These are phyloP conservation scores for Diaporthe destruens DNA, from an alignment of 2,329 filamentous ascomycete genomes.

Conservation along the genomic window DNA sequence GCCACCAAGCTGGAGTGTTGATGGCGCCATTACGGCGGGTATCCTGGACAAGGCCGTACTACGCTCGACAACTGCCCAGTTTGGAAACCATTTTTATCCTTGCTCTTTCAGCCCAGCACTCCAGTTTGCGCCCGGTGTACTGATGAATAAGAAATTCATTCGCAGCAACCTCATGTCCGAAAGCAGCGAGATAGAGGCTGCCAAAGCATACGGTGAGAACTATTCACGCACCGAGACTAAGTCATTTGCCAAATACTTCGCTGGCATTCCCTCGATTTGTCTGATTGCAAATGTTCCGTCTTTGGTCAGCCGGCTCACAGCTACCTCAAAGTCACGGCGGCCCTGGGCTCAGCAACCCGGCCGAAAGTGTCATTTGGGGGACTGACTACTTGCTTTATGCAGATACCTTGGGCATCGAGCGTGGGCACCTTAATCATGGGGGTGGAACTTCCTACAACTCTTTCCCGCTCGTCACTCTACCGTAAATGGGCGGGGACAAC, in stretches of 20 bases:
- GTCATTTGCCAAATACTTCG: slow-evolving; percentile 1
- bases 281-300: neutral
- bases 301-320: neutral
- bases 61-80: neutral
- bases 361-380: neutral
- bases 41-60: slow-evolving; percentile 3
- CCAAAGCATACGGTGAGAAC: slow-evolving; percentile 10
- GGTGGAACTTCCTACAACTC: neutral
- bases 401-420: neutral
- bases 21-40: neutral
- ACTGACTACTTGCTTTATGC: neutral
- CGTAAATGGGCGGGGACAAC: neutral
- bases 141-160: slow-evolving; percentile 8
- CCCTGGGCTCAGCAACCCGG: slow-evolving; percentile 16
- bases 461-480: neutral
- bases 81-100: slow-evolving; percentile 1
- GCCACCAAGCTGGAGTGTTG: slow-evolving; percentile 16
- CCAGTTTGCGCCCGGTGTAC: neutral
- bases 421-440: slow-evolving; percentile 1
- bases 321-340: neutral
- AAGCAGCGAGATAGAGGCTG: neutral
- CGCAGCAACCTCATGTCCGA: slow-evolving; percentile 3
- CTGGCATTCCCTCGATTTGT: neutral
- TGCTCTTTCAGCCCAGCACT: neutral
- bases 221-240: slow-evolving; percentile 10